Evolutionary conservation across 208 protist genomes (phyloP).

Genomic region (Leishmania tarentolae): DNA sequence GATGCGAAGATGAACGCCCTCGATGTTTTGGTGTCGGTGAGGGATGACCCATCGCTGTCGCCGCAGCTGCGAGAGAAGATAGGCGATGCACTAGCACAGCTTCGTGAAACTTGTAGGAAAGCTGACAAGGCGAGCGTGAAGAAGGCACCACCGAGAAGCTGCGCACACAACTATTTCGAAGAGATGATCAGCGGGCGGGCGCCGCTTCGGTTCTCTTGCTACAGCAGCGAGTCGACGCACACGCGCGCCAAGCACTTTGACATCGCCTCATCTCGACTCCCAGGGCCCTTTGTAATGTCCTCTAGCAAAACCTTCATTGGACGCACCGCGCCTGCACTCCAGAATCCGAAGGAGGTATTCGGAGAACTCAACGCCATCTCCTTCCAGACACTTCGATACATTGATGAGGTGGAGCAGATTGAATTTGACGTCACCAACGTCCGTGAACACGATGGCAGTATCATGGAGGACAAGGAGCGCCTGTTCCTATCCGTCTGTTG

Average conservation of each 20-base stretch:
- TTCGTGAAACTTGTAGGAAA: conserved; percentile 10
- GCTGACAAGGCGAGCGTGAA: conserved; percentile 4
- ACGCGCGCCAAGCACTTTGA: conserved; percentile 36
- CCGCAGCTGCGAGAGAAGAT: conserved; percentile 25
- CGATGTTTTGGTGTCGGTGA: conserved; percentile 23
- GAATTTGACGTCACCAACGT: conserved; percentile 76
- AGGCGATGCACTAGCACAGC: conserved; percentile 7
- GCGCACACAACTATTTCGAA: conserved; percentile 26
- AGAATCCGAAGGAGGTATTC: conserved; percentile 72
- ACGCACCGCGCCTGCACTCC: conserved; percentile 44
- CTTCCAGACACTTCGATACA: conserved; percentile 74
- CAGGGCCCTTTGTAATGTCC: conserved; percentile 12
- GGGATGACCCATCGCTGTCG: conserved; percentile 27
- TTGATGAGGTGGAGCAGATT: conserved; percentile 78
- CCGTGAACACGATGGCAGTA: conserved; percentile 67
- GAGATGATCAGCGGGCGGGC: conserved; percentile 34
- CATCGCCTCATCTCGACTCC: conserved; percentile 33
- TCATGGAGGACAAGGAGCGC: conserved; percentile 75
- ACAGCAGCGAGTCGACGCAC: conserved; percentile 7
- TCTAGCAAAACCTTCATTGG: conserved; percentile 10
- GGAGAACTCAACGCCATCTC: conserved; percentile 66
- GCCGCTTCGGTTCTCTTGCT: conserved; percentile 31
- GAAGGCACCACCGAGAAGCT: conserved; percentile 1
- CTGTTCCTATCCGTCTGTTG: conserved; percentile 83
- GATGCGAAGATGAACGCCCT: conserved; percentile 22